Percentiles rank a stretch among this genome's conserved stretches.
These are phyloP conservation scores for Uronychia binucleata DNA, from an alignment of 73 alveolate species.

Conservation along the genomic window DNA sequence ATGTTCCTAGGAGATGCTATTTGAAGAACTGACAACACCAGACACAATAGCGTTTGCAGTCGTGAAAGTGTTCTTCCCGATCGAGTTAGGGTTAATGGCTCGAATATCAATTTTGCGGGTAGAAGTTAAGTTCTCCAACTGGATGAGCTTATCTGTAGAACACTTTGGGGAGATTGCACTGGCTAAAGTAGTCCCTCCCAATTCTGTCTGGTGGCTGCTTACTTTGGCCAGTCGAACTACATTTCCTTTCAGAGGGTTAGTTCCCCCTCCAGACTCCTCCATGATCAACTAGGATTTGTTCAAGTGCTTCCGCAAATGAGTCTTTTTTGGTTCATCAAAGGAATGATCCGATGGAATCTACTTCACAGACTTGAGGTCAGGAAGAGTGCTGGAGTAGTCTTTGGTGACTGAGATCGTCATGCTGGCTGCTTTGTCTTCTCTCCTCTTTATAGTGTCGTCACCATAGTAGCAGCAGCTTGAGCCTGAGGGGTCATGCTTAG, in stretches of 20 bases:
- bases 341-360: not conserved
- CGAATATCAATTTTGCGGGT: not conserved
- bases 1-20: not conserved
- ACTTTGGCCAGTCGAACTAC: not conserved
- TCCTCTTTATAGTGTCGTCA: too few relatives aligned
- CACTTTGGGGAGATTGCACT: not conserved
- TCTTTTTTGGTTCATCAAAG: not conserved
- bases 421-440: too few relatives aligned
- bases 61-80: not conserved
- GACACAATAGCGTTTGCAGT: not conserved
- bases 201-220: not conserved
- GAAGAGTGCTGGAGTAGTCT: not conserved
- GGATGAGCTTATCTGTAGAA: not conserved
- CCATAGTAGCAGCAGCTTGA: too few relatives aligned
- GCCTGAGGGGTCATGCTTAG: too few relatives aligned
- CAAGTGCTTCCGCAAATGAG: not conserved
- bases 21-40: not conserved
- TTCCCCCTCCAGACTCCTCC: not conserved
- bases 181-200: not conserved
- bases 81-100: not conserved
- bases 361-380: not conserved
- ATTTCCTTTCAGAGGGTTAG: not conserved
- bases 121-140: not conserved
- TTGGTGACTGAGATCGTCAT: too few relatives aligned
- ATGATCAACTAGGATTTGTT: not conserved